phyloP scores from a whole-genome alignment of 768 basidiomycete species.

The Leccinum rimulosum region DNA sequence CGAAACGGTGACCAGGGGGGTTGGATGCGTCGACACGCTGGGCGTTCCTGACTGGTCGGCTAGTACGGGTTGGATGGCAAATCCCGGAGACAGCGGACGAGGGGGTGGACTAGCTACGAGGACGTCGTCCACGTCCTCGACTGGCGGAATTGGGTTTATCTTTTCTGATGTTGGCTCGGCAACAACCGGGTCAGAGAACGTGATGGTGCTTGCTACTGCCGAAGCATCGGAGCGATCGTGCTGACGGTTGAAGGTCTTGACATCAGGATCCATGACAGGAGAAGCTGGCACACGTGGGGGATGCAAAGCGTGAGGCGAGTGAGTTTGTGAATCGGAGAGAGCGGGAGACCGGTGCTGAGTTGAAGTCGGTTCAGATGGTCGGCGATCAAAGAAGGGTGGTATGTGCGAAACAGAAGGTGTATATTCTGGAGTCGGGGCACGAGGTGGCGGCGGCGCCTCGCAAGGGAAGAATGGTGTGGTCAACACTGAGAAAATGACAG shows the following conservation, averaged over 20 bases:
- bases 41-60: neutral
- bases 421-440: neutral
- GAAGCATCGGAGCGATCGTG: neutral
- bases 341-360: neutral
- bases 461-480: neutral
- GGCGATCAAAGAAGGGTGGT: neutral
- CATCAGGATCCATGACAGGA: conserved; percentile 7
- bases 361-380: neutral
- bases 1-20: neutral
- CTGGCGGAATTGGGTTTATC: neutral
- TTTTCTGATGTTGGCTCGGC: neutral
- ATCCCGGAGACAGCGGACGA: conserved; percentile 5
- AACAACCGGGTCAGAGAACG: conserved; percentile 1
- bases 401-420: neutral
- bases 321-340: conserved; percentile 1
- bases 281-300: neutral
- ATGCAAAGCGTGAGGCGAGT: neutral
- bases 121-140: neutral
- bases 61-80: neutral
- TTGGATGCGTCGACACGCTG: neutral
- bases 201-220: neutral
- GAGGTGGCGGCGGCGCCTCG: neutral
- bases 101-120: neutral
- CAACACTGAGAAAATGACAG: neutral
- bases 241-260: neutral